Conservation (phyloP, 108 stramenopile species). For the Skeletonema potamos region DNA sequence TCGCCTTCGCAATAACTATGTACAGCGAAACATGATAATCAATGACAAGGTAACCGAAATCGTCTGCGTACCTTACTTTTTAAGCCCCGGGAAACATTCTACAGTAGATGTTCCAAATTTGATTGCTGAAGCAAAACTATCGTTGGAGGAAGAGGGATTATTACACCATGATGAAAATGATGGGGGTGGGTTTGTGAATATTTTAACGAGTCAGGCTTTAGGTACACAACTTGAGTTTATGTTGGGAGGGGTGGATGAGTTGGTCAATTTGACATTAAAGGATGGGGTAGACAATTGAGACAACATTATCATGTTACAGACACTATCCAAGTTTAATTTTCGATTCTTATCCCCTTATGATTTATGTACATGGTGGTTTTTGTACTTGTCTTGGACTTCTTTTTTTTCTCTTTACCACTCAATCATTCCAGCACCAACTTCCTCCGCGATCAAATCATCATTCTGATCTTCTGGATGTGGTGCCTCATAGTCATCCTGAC, state of each 20-base stretch:
- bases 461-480: constrained; percentile 49
- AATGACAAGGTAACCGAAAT: constrained; percentile 48
- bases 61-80: constrained; percentile 91
- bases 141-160: constrained; percentile 26
- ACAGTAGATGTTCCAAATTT: constrained; percentile 85
- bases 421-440: constrained; percentile 18
- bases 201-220: not conserved
- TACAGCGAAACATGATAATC: constrained; percentile 19
- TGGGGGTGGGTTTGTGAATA: not conserved
- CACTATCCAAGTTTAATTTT: too few relatives aligned
- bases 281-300: not conserved
- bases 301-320: too few relatives aligned
- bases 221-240: constrained; percentile 19
- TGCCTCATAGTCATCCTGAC: constrained; percentile 52
- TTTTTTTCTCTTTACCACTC: not conserved
- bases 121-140: constrained; percentile 65
- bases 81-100: constrained; percentile 88
- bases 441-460: constrained; percentile 39
- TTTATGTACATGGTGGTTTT: not conserved
- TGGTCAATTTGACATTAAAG: constrained; percentile 9
- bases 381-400: not conserved
- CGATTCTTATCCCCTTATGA: not conserved
- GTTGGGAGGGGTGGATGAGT: constrained; percentile 18
- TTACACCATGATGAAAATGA: not conserved
- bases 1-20: not conserved